Evolutionary conservation across 768 basidiomycete genomes (phyloP).

Genomic region (Termitomyces sp.): DNA sequence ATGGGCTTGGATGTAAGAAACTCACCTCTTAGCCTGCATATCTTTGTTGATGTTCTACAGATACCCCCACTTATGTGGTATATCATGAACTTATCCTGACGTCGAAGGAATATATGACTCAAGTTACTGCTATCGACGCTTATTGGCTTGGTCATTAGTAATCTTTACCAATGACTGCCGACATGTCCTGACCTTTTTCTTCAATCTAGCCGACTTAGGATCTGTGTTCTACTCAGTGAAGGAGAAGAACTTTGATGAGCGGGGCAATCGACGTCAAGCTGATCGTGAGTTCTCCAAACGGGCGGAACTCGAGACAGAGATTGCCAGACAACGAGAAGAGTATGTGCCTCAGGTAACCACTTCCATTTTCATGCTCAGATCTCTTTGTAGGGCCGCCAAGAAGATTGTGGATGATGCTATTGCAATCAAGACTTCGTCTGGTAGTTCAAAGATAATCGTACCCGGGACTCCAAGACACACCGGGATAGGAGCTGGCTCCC

Average conservation of each 20-base stretch:
- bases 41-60: slow-evolving; percentile 31
- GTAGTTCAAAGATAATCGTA: slow-evolving; percentile 63
- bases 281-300: slow-evolving; percentile 89
- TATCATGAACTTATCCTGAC: slow-evolving; percentile 96
- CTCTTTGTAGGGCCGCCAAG: slow-evolving; percentile 45
- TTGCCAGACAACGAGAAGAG: slow-evolving; percentile 80
- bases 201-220: slow-evolving; percentile 74
- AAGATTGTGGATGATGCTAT: slow-evolving; percentile 57
- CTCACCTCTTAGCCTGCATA: background rate
- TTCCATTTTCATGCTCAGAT: background rate
- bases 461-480: slow-evolving; percentile 77
- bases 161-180: background rate
- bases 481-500: slow-evolving; percentile 57
- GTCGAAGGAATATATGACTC: slow-evolving; percentile 98
- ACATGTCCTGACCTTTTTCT: background rate
- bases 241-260: slow-evolving; percentile 95
- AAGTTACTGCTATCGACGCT: slow-evolving; percentile 96
- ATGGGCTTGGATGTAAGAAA: slow-evolving; percentile 87
- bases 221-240: slow-evolving; percentile 97
- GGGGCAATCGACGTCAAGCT: slow-evolving; percentile 67
- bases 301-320: slow-evolving; percentile 89
- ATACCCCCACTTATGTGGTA: slow-evolving; percentile 93
- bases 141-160: slow-evolving; percentile 83
- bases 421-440: slow-evolving; percentile 45
- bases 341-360: slow-evolving; percentile 25